A percentile compares a stretch with the other conserved stretches of the same genome.
These are phyloP conservation scores for Globisporangium spinosum DNA, from an alignment of 352 stramenopile species.

Conservation along the genomic window DNA sequence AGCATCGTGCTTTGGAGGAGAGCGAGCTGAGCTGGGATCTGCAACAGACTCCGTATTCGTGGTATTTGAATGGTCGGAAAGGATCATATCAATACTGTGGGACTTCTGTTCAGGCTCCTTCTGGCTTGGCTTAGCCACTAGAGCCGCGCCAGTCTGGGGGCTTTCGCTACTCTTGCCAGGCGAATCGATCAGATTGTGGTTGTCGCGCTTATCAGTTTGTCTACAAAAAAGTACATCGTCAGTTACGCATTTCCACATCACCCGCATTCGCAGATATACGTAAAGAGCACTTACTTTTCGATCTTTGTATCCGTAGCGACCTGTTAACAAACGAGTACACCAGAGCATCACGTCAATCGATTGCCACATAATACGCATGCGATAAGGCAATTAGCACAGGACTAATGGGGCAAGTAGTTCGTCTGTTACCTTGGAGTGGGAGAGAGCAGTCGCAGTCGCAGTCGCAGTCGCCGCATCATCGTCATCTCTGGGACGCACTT, in stretches of 20 bases:
- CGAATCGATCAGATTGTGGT: neutral
- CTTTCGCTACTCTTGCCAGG: neutral
- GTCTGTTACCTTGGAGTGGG: neutral
- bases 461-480: neutral
- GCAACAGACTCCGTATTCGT: neutral
- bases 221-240: neutral
- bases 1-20: neutral
- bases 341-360: neutral
- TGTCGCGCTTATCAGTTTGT: neutral
- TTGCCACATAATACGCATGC: neutral
- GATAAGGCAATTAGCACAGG: no score
- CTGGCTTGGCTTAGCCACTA: neutral
- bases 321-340: neutral
- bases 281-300: neutral
- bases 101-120: neutral
- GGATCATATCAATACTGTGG: neutral
- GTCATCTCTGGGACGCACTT: neutral
- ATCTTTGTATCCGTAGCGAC: neutral
- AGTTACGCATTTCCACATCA: neutral
- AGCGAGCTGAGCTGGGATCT: neutral
- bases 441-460: neutral
- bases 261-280: neutral
- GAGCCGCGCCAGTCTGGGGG: neutral
- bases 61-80: neutral
- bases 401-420: no score